These are phyloP conservation scores for Epichloe uncinata DNA, from an alignment of 2,329 filamentous ascomycete species.

Conservation along the genomic window DNA sequence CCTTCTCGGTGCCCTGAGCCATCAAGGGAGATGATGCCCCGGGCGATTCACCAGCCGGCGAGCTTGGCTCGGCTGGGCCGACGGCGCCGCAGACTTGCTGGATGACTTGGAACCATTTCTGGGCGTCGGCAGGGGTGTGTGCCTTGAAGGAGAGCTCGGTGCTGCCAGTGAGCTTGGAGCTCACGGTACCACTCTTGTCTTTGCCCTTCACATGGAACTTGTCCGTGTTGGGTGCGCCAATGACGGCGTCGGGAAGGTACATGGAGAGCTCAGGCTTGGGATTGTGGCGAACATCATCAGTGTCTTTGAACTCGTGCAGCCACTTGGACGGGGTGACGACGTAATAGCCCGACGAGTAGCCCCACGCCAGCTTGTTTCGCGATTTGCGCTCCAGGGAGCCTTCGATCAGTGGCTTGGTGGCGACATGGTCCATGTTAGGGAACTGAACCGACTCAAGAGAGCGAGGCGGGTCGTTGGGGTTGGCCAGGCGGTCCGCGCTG, in stretches of 20 bases:
- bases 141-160: conserved; percentile 84
- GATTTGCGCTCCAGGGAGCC: conserved; percentile 84
- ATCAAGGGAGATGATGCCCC: background rate
- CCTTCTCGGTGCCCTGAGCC: conserved; percentile 2
- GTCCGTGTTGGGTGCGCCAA: conserved; percentile 57
- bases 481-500: conserved; percentile 58
- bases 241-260: conserved; percentile 78
- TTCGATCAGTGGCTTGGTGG: conserved; percentile 74
- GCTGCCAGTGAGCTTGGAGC: conserved; percentile 65
- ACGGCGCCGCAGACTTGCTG: conserved; percentile 42
- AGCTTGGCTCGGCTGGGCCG: conserved; percentile 22
- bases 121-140: conserved; percentile 63
- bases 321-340: conserved; percentile 80
- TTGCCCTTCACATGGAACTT: conserved; percentile 97
- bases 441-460: conserved; percentile 63
- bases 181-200: conserved; percentile 68
- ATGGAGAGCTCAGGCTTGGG: conserved; percentile 77
- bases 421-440: conserved; percentile 73
- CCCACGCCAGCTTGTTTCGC: conserved; percentile 66
- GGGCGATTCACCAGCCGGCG: conserved; percentile 6
- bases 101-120: conserved; percentile 75
- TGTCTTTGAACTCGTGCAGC: conserved; percentile 92
- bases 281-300: conserved; percentile 58
- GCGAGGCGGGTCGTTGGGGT: conserved; percentile 62
- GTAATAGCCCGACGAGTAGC: conserved; percentile 73